phyloP scores from a whole-genome alignment of 257 asterid species.

The Salvia hispanica region DNA sequence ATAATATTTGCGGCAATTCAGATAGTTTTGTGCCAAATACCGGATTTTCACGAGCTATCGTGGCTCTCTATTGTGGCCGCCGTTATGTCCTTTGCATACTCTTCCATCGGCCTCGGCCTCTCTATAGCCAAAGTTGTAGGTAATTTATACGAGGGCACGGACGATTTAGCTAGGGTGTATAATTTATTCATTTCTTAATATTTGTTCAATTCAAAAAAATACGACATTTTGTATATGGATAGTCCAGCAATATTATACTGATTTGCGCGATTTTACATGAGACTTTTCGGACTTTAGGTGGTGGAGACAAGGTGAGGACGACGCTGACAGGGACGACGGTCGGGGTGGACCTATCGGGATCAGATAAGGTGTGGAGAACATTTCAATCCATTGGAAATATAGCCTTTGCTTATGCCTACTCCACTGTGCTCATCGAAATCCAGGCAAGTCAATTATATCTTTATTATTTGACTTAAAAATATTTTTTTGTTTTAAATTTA shows the following conservation, averaged over 20 bases:
- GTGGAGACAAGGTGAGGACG: slow-evolving; percentile 48
- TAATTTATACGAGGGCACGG: slow-evolving; percentile 10
- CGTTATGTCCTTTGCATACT: slow-evolving; percentile 82
- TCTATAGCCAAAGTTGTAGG: slow-evolving; percentile 71
- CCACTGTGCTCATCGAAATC: slow-evolving; percentile 87
- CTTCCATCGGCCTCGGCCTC: slow-evolving; percentile 82
- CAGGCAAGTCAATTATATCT: slow-evolving; percentile 51
- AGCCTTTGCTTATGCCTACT: slow-evolving; percentile 92
- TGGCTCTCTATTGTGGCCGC: slow-evolving; percentile 94
- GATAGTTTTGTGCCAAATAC: slow-evolving; percentile 78
- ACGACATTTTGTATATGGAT: neutral
- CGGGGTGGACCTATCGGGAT: slow-evolving; percentile 68
- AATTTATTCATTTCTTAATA: neutral
- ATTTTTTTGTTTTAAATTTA: neutral
- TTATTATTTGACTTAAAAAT: too few relatives aligned
- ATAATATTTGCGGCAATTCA: slow-evolving; percentile 65
- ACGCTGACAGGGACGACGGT: slow-evolving; percentile 62
- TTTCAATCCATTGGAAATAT: slow-evolving; percentile 89
- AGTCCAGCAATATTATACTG: too few relatives aligned
- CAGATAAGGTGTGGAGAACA: slow-evolving; percentile 70
- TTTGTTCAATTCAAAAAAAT: neutral
- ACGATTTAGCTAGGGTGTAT: too few relatives aligned
- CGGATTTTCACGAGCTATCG: slow-evolving; percentile 75
- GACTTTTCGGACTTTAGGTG: slow-evolving; percentile 33
- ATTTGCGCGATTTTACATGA: too few relatives aligned